Evolutionary conservation across 352 stramenopile genomes (phyloP), one percentile per base, ranked within the genome.

Genomic region (Phytophthora tubulina): DNA sequence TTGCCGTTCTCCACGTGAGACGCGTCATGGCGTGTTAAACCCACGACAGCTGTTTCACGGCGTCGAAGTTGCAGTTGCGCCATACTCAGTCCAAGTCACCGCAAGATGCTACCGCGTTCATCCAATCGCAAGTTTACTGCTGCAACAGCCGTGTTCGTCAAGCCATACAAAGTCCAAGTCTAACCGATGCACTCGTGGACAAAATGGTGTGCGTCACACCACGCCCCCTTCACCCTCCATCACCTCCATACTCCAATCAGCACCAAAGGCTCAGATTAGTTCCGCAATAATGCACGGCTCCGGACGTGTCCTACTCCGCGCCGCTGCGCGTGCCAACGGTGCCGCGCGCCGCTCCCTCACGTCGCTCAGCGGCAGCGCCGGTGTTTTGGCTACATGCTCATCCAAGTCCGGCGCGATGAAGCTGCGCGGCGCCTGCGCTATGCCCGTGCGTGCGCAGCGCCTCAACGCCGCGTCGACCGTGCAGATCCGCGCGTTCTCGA

Each of bases 401-500:
- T 53, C 65, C 36, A 69, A 65, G n/a, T 58, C 59, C 10, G 46
- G 42, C n/a, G 48, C 32, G 27, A 13, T 57, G 41, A 60, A 52
- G 31, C n/a, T 64, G 9, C 57, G 53, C 13, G 38, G 45, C 14
- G 56, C 48, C 17, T 62, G 49, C 15, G 66, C 41, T 32, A 17
- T 45, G 32, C 3, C 71, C 13, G 33, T 32, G 5, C 55, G 66
- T 42, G 32, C 48, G n/a, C 17, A 52, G 10, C 48, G 51, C 38
- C 49, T 62, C 0, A 57, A 45, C n/a, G 36, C 45, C 17, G 13
- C 33, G 17, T 48, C 56, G 4, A 21, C 38, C 11, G 21, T 76
- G 9, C 68, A 76, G 52, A 14, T 70, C 10, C 80, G 84, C 32
- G 62, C 59, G 36, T 88, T 85, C 57, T 89, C 81, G 33, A 75